Conservation (phyloP, 2,329 filamentous ascomycete species). For the Penicillium sp. region DNA sequence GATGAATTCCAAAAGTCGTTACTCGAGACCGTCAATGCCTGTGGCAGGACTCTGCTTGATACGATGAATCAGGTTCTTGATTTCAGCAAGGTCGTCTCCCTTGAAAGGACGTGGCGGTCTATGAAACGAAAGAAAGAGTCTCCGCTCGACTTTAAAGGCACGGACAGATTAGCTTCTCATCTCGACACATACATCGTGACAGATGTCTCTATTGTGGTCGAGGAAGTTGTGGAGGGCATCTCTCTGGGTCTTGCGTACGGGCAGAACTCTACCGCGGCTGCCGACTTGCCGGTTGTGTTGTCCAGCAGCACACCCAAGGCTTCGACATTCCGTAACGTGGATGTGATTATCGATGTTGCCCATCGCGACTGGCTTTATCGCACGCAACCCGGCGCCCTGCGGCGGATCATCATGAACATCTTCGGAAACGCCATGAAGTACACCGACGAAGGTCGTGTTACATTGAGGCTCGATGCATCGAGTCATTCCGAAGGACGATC, state of each 20-base stretch:
- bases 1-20: slow-evolving; percentile 40
- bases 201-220: slow-evolving; percentile 46
- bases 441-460: slow-evolving; percentile 50
- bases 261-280: slow-evolving; percentile 25
- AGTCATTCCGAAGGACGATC: slow-evolving; percentile 29
- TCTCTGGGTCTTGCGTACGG: slow-evolving; percentile 46
- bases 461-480: slow-evolving; percentile 37
- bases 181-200: slow-evolving; percentile 35
- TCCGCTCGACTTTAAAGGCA: slow-evolving; percentile 24
- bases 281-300: slow-evolving; percentile 23
- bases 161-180: slow-evolving; percentile 31
- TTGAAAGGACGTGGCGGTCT: slow-evolving; percentile 36
- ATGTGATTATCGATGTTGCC: slow-evolving; percentile 51
- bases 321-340: slow-evolving; percentile 29
- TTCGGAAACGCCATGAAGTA: slow-evolving; percentile 61
- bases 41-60: slow-evolving; percentile 40
- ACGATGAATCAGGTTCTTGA: slow-evolving; percentile 45
- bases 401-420: slow-evolving; percentile 58
- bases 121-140: slow-evolving; percentile 27
- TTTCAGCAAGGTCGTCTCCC: slow-evolving; percentile 50
- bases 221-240: slow-evolving; percentile 54
- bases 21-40: slow-evolving; percentile 40
- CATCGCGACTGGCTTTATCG: slow-evolving; percentile 50
- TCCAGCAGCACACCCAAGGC: slow-evolving; percentile 8
- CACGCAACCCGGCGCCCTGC: slow-evolving; percentile 51